Conservation (phyloP, 768 basidiomycete genomes). For the Suillus spraguei region DNA sequence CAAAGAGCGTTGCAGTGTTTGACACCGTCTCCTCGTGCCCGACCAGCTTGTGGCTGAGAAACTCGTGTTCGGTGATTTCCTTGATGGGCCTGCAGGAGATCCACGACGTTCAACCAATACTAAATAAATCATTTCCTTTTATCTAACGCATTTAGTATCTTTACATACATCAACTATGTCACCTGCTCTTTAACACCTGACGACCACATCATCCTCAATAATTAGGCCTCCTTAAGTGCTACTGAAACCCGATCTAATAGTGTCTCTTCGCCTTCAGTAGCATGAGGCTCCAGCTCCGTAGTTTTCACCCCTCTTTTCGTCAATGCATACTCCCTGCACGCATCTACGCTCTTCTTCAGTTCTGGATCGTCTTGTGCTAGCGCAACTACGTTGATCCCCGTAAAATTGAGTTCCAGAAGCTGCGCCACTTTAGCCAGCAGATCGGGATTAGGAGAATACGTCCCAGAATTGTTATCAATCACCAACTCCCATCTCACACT, state of each 20-base stretch:
- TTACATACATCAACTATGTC: conserved; percentile 18
- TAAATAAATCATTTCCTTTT: conserved; percentile 21
- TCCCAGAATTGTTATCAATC: conserved; percentile 86
- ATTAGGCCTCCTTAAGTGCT: conserved; percentile 7
- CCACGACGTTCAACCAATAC: conserved; percentile 8
- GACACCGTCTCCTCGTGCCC: conserved; percentile 32
- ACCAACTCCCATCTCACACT: conserved; percentile 78
- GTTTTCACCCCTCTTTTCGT: conserved; percentile 57
- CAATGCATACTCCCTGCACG: conserved; percentile 67
- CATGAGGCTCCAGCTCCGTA: conserved; percentile 69
- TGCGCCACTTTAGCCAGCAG: conserved; percentile 62
- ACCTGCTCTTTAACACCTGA: conserved; percentile 14
- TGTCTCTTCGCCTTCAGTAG: conserved; percentile 54
- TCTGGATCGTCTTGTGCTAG: conserved; percentile 57
- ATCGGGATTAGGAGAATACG: conserved; percentile 72
- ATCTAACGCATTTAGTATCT: neutral
- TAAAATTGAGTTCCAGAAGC: conserved; percentile 75
- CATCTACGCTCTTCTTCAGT: conserved; percentile 60
- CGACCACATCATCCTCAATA: conserved; percentile 8
- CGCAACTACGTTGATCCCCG: conserved; percentile 58
- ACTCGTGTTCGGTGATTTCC: conserved; percentile 34
- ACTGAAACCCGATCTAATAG: conserved; percentile 37
- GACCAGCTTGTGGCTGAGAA: conserved; percentile 34
- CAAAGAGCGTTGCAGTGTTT: conserved; percentile 14
- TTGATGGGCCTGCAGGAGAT: conserved; percentile 18